Conservation (phyloP, 2,329 filamentous ascomycete species). For the Didymella keratinophila region DNA sequence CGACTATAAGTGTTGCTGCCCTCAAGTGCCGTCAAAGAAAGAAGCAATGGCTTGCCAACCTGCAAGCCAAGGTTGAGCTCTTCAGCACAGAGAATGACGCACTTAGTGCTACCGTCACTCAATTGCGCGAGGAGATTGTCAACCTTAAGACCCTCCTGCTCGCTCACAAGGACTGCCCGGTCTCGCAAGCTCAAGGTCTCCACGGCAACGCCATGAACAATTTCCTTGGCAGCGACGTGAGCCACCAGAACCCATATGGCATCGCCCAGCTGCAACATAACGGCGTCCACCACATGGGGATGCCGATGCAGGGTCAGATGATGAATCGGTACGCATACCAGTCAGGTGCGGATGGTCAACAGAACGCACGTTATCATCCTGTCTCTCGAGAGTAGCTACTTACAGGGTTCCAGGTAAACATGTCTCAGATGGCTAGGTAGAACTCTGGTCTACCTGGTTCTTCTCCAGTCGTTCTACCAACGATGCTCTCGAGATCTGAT, state of each 20-base stretch:
- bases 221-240: conserved; percentile 56
- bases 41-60: conserved; percentile 97
- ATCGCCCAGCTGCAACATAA: conserved; percentile 55
- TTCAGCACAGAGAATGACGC: conserved; percentile 92
- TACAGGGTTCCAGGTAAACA: conserved; percentile 43
- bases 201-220: conserved; percentile 59
- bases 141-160: conserved; percentile 91
- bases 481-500: background rate
- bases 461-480: background rate
- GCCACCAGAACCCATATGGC: conserved; percentile 58
- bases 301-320: conserved; percentile 51
- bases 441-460: background rate
- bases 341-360: conserved; percentile 37
- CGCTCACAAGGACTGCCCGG: conserved; percentile 94
- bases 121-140: conserved; percentile 89
- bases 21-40: conserved; percentile 97
- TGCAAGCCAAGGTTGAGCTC: conserved; percentile 93
- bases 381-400: conserved; percentile 38
- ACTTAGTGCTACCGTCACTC: conserved; percentile 81
- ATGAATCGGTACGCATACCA: conserved; percentile 50
- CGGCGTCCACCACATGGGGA: conserved; percentile 51
- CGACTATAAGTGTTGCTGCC: conserved; percentile 80
- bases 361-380: conserved; percentile 38
- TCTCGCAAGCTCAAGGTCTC: conserved; percentile 85
- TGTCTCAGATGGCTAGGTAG: conserved; percentile 17